A percentile compares a stretch with the other conserved stretches of the same genome.
phyloP scores from a whole-genome alignment of 2,329 filamentous ascomycete species.

The Cadophora luteo-olivacea region DNA sequence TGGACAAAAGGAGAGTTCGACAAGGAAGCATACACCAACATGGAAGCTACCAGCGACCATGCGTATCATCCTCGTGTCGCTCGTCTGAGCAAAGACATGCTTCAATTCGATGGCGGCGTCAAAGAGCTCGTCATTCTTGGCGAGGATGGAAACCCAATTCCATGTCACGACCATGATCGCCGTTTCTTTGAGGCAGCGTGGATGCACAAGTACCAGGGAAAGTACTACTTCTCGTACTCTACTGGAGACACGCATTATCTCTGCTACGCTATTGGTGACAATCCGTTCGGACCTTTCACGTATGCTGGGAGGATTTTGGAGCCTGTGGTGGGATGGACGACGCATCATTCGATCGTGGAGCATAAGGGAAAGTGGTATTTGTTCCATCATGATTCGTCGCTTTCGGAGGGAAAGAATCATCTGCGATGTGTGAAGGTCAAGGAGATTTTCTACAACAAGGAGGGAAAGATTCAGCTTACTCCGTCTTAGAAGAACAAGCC shows the following conservation, averaged over 20 bases:
- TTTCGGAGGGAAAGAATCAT: constrained; percentile 71
- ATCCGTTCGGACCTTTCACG: constrained; percentile 74
- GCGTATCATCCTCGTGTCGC: constrained; percentile 74
- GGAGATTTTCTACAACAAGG: constrained; percentile 74
- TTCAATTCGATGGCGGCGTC: constrained; percentile 60
- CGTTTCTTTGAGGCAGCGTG: constrained; percentile 84
- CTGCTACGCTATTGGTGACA: constrained; percentile 70
- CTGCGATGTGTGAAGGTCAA: constrained; percentile 75
- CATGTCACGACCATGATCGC: constrained; percentile 72
- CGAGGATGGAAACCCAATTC: constrained; percentile 63
- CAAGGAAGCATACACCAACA: constrained; percentile 56
- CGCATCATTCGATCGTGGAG: constrained; percentile 80
- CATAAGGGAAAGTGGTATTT: constrained; percentile 75
- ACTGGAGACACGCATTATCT: constrained; percentile 81
- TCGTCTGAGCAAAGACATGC: constrained; percentile 70
- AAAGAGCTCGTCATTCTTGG: constrained; percentile 70
- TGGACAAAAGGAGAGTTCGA: constrained; percentile 68
- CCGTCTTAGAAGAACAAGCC: constrained; percentile 3
- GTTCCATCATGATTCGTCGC: constrained; percentile 77
- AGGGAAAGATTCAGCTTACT: constrained; percentile 61
- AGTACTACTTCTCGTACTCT: constrained; percentile 80
- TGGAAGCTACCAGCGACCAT: constrained; percentile 64
- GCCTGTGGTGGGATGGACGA: constrained; percentile 82
- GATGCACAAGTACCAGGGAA: constrained; percentile 74
- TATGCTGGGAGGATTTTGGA: constrained; percentile 75